These are phyloP conservation scores for Leucocoprinus birnbaumii DNA, from an alignment of 768 basidiomycete genomes.

Conservation along the genomic window DNA sequence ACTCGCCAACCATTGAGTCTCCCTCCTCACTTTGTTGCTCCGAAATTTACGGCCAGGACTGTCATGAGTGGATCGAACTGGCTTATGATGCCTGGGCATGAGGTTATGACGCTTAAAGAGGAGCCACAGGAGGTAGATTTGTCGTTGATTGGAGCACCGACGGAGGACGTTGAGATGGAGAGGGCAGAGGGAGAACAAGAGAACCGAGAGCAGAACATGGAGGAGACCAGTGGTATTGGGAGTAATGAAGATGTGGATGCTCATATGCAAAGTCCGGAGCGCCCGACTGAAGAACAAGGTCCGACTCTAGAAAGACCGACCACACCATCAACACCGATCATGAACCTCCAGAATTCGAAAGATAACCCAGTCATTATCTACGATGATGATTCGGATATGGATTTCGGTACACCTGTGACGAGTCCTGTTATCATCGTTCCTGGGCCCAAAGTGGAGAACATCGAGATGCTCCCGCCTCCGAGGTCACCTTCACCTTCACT, in stretches of 20 bases:
- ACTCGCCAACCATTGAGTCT: neutral
- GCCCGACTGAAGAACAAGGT: too few relatives aligned
- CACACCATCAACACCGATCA: neutral
- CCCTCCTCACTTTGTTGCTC: neutral
- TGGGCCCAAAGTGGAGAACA: neutral
- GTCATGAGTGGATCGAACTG: conserved; percentile 3
- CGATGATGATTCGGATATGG: conserved; percentile 10
- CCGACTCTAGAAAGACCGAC: too few relatives aligned
- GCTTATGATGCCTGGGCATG: neutral
- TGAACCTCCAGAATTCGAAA: neutral
- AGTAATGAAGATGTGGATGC: too few relatives aligned
- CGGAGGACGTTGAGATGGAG: too few relatives aligned
- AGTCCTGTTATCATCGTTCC: conserved; percentile 9
- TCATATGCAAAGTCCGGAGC: too few relatives aligned
- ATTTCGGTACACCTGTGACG: conserved; percentile 10
- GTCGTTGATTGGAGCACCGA: too few relatives aligned
- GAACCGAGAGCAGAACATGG: too few relatives aligned
- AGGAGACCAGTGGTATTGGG: neutral
- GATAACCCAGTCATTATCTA: neutral
- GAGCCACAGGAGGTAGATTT: too few relatives aligned
- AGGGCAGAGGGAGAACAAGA: too few relatives aligned
- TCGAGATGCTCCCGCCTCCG: conserved; percentile 2
- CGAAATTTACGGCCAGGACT: neutral
- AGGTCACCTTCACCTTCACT: neutral
- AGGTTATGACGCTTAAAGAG: too few relatives aligned